These are phyloP conservation scores for Bryoglossum gracile DNA, from an alignment of 495 filamentous ascomycete genomes.

Conservation along the genomic window DNA sequence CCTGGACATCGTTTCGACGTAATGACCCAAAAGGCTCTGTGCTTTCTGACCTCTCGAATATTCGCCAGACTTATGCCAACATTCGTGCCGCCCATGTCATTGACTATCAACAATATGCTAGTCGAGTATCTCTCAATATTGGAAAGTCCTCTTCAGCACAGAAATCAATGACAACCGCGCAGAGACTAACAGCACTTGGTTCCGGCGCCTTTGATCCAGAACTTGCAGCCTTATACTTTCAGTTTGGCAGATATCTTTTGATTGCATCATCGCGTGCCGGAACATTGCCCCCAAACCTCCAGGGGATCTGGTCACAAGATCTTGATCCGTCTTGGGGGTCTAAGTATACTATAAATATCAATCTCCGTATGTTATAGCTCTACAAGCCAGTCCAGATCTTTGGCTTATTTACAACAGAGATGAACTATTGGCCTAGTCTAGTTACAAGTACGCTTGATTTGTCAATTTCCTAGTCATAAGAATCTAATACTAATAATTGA, in stretches of 20 bases:
- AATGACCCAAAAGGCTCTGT: not conserved
- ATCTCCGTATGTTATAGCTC: slow-evolving; percentile 34
- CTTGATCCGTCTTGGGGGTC: slow-evolving; percentile 39
- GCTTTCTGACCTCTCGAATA: not conserved
- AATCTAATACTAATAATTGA: not conserved
- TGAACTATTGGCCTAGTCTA: slow-evolving; percentile 40
- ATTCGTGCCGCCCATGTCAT: slow-evolving; percentile 1
- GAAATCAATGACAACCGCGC: not conserved
- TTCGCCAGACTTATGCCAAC: not conserved
- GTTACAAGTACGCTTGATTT: slow-evolving; percentile 33
- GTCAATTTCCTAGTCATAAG: not conserved
- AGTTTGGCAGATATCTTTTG: slow-evolving; percentile 41
- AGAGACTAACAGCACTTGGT: not conserved
- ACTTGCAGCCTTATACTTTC: slow-evolving; percentile 36
- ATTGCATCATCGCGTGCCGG: slow-evolving; percentile 36
- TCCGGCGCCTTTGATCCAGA: slow-evolving; percentile 25
- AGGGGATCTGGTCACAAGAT: slow-evolving; percentile 43
- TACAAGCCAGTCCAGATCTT: not conserved
- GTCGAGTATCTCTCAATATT: not conserved
- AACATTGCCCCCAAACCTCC: slow-evolving; percentile 40
- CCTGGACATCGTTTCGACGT: not conserved
- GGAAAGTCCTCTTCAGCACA: not conserved
- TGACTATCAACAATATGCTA: not conserved
- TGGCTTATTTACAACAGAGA: not conserved
- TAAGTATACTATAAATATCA: slow-evolving; percentile 45